Evolutionary conservation across 768 basidiomycete species (phyloP), one percentile per base, ranked within the genome.

Genomic region (Nidularia pulvinata): DNA sequence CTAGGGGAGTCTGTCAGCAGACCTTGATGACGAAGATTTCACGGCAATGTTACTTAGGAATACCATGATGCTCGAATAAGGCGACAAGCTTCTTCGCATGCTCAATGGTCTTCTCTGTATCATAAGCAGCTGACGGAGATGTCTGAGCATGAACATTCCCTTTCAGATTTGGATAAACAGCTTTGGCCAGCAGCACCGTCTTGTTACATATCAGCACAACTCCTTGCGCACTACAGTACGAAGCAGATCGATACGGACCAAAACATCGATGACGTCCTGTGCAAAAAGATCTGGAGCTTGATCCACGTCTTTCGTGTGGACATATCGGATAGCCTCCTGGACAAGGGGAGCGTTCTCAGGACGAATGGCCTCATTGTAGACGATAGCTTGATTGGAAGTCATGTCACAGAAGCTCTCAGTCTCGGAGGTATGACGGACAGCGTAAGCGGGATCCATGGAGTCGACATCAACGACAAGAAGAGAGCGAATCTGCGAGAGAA

Each of bases 361-460:
- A 33, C 65, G 63, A 9, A 53, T 59, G 5, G 70, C 68, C 47
- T 78, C 66, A 34, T 59, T 57, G 59, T 71, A 66, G 7, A 72
- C 73, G 53, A 80, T 73, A 14, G 73, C 77, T 59, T 80, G 78
- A 53, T 80, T 81, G 9, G 78, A 80, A 33, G 77, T 80, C 77
- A 79, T 80, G 59, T 79, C 73, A 50, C 59, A 63, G 66, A 80
- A 79, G 42, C 54, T 55, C 19, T 57, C 61, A 11, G 48, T 33
- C 10, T 46, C 48, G 37, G 51, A 50, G 19, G 68, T 65, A 57
- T 77, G 68, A 6, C 68, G 62, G 30, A 60, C 58, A 1, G 78
- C 72, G 34, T 72, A 71, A 32, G 55, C 65, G 22, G 72, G 71
- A 56, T 78, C 76, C 78, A 81, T 80, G 16, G 77, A 77, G 61